Percentiles rank a stretch among this genome's conserved stretches.
These are phyloP conservation scores for Pyrenophora seminiperda DNA, from an alignment of 2,329 filamentous ascomycete genomes.

Conservation along the genomic window DNA sequence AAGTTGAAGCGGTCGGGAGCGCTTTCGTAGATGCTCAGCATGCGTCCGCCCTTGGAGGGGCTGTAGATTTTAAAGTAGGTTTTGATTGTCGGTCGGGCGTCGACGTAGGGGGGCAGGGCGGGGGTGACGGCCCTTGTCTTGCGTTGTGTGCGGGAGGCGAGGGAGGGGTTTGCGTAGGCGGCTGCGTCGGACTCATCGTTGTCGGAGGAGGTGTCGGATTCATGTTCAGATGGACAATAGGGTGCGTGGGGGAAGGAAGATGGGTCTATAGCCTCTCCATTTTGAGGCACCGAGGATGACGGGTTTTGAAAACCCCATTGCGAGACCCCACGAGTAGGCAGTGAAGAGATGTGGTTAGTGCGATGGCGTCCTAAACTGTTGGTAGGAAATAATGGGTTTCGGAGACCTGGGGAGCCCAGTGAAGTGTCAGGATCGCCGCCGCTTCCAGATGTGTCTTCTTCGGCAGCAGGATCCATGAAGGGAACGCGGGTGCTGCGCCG, in stretches of 20 bases:
- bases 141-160: constrained; percentile 24
- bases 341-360: constrained; percentile 19
- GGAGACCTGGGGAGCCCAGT: constrained; percentile 34
- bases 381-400: constrained; percentile 30
- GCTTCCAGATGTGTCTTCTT: constrained; percentile 54
- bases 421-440: constrained; percentile 52
- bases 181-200: constrained; percentile 29
- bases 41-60: constrained; percentile 62
- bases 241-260: constrained; percentile 26
- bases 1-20: constrained; percentile 65
- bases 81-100: constrained; percentile 61
- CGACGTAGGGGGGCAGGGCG: constrained; percentile 60
- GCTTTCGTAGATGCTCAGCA: constrained; percentile 64
- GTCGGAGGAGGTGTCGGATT: constrained; percentile 34
- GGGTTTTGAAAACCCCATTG: constrained; percentile 19
- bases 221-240: constrained; percentile 28
- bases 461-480: constrained; percentile 30
- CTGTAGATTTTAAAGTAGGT: constrained; percentile 68
- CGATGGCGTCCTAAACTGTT: constrained; percentile 27
- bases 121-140: constrained; percentile 35
- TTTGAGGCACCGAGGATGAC: constrained; percentile 20
- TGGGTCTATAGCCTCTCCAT: constrained; percentile 24
- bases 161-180: constrained; percentile 36
- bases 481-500: constrained; percentile 34
- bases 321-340: constrained; percentile 23